A percentile compares a stretch with the other conserved stretches of the same genome.
Evolutionary conservation across 2,329 filamentous ascomycete species (phyloP).

Genomic region (Apiospora sp.): DNA sequence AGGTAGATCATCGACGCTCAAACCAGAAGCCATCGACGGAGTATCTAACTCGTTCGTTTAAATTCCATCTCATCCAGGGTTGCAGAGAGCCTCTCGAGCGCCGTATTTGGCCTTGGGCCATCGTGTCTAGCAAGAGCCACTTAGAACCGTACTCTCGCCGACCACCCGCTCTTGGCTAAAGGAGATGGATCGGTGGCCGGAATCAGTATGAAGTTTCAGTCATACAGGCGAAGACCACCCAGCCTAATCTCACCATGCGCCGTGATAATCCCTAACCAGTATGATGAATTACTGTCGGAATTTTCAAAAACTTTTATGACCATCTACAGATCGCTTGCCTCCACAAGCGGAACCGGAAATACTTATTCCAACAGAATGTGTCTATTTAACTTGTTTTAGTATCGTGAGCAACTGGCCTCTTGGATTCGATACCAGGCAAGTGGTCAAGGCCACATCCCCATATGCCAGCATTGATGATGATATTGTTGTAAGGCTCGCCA

Average conservation of each 20-base stretch:
- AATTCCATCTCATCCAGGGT: slow-evolving; percentile 50
- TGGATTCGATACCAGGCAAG: slow-evolving; percentile 36
- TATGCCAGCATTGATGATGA: slow-evolving; percentile 39
- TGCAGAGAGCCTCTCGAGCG: slow-evolving; percentile 51
- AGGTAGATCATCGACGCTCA: neutral
- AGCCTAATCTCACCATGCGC: slow-evolving; percentile 37
- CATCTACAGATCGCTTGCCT: slow-evolving; percentile 40
- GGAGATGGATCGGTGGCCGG: slow-evolving; percentile 44
- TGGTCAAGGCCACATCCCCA: slow-evolving; percentile 38
- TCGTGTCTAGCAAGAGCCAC: slow-evolving; percentile 52
- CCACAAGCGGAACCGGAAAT: slow-evolving; percentile 40
- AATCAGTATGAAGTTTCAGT: slow-evolving; percentile 41
- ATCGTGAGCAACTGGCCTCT: slow-evolving; percentile 29
- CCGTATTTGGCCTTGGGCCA: slow-evolving; percentile 50
- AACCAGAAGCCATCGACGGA: neutral
- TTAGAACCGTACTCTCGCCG: slow-evolving; percentile 50
- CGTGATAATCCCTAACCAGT: slow-evolving; percentile 34
- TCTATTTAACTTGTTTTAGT: neutral
- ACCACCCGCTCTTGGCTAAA: slow-evolving; percentile 49
- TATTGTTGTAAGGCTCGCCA: slow-evolving; percentile 36
- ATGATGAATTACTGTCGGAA: neutral
- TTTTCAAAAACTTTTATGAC: too few species aligned
- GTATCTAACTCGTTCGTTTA: slow-evolving; percentile 46
- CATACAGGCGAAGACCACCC: slow-evolving; percentile 38
- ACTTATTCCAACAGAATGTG: neutral